Evolutionary conservation across 2,329 filamentous ascomycete species (phyloP), one percentile per base, ranked within the genome.

Genomic region (Penicillium sumatraense): DNA sequence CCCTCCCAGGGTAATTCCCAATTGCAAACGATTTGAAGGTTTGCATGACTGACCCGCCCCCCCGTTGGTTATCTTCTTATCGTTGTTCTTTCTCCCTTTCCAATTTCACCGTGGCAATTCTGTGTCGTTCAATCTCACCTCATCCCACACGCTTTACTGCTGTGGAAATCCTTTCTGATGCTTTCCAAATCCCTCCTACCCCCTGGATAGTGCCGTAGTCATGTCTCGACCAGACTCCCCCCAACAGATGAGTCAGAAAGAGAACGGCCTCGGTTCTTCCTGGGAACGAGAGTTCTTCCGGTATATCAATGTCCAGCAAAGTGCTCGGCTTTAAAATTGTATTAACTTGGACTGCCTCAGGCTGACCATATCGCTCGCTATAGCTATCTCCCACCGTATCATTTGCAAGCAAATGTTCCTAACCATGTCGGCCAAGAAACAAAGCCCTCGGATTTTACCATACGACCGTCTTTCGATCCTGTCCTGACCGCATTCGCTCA

Each of bases 401-500:
- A 40, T 23, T 23, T 40, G 16, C 18, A 40, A 40, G 9, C 33
- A 24, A 5, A 8, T 21, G 20, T 9, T 10, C n/a, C 9, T 1
- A 23, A 21, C 14, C 36, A 40, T 13, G 6, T 21, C 10, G 36
- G 14, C 7, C 11, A 23, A 3, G 20, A 40, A 4, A 40, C 36
- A 5, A 13, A 23, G 14, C 10, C 36, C 8, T 8, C 36, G 5
- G 20, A 40, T 23, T 11, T 40, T 4, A 13, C 14, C 36, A 6
- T 20, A 10, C 56, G 44, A 29, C 55, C 51, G 5, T 61, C 51
- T 1, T 23, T 27, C 13, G 67, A 68, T 40, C 33, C 63, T 2
- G 52, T 55, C 8, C 48, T 69, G 8, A 69, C 64, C n/a, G 62
- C 62, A 6, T 62, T 71, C 47, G 66, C 67, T 5, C 68, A 71